Evolutionary conservation across 148 eudicot species (phyloP).

Genomic region (Chenopodium berlandieri): DNA sequence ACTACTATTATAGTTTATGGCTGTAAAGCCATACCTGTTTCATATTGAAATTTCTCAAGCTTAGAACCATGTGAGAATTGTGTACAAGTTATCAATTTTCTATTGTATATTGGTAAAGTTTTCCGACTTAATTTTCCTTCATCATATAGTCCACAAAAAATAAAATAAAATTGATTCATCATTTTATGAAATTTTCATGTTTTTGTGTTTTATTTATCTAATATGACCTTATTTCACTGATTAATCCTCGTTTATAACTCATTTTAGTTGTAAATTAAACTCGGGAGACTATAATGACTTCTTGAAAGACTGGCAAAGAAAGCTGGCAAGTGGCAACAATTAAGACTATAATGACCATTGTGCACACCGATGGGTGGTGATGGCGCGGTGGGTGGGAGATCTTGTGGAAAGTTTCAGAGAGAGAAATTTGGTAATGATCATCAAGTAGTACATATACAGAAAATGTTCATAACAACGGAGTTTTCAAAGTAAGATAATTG

Average conservation of each 20-base stretch:
- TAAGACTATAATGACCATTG: not conserved
- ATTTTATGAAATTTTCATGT: too few relatives aligned
- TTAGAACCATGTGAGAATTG: constrained; percentile 6
- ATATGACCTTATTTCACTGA: too few relatives aligned
- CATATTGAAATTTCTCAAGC: not conserved
- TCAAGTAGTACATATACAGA: not conserved
- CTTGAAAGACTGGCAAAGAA: too few relatives aligned
- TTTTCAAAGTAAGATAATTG: not conserved
- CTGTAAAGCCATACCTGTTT: not conserved
- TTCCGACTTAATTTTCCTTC: not conserved
- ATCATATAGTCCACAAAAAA: too few relatives aligned
- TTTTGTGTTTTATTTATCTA: too few relatives aligned
- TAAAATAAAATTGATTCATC: too few relatives aligned
- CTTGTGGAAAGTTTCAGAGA: not conserved
- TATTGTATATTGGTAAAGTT: not conserved
- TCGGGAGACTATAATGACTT: not conserved
- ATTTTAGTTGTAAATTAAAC: too few relatives aligned
- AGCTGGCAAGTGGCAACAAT: too few relatives aligned
- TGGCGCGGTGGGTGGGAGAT: not conserved
- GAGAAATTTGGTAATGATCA: not conserved
- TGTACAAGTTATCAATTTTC: not conserved
- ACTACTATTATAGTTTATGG: not conserved
- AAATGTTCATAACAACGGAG: not conserved
- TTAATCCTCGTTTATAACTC: too few relatives aligned
- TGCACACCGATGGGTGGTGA: not conserved